Base-by-base conservation (phyloP, 352 stramenopile species). In the Globisporangium viniferum region DNA sequence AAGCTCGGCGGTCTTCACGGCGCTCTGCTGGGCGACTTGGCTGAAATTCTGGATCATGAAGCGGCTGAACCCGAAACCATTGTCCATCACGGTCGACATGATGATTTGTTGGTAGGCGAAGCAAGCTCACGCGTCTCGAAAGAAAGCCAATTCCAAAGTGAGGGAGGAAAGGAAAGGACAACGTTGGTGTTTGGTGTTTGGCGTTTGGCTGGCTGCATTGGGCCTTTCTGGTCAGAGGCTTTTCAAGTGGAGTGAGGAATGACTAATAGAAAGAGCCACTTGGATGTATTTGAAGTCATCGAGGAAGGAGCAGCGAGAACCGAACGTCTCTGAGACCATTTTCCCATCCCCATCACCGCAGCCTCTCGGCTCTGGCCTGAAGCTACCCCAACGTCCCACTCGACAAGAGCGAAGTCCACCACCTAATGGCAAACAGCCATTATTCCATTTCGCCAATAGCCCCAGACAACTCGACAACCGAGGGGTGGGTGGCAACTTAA, bases 141-240 rank as follows among this genome's bases (percentile, higher is more conserved):
- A 64, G 41, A 56, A 46, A 41, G n/a, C 55, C 55, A 64, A 71
- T 67, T 66, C 36, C 35, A 58, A 63, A 71, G 66, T 71, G 66
- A 51, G 39, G 10, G 20, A 41, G 22, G 27, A 36, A 27, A 29
- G 54, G 12, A 44, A 14, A 14, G 2, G 35, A 36, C 20, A 8
- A 15, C 4, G 14, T 22, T 12, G 24, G 39, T 7, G 10, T 18
- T 46, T 8, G 24, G 6, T 24, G 24, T 24, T 22, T 12, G 24
- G 39, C 6, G 10, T 18, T 46, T 8, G 24, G 6, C 41, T 65
- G 59, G 27, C 27, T 57, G 31, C 33, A 33, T 24, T 22, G n/a
- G 12, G 58, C 35, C 35, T 51, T 22, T 35, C 27, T 48, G 60
- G 14, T n/a, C 12, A 36, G 33, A 7, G 35, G 20, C 3, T n/a